Conservation (phyloP, 164 flowering plant species). For the Euptelea pleiosperma region DNA sequence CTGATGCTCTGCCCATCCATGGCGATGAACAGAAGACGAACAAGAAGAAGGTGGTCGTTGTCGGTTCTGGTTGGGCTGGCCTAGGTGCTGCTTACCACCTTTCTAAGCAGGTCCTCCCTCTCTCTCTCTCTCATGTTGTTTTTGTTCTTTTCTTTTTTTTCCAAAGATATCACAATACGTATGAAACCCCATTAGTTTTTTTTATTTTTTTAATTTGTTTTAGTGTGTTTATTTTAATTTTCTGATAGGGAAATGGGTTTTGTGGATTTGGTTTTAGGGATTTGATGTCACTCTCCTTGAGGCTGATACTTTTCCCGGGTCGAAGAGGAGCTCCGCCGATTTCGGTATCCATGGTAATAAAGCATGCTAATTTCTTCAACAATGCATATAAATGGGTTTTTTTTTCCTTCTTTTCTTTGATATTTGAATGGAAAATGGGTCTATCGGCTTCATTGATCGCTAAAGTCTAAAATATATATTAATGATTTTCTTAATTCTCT, state of each 20-base stretch:
- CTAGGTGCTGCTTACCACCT: conserved; percentile 70
- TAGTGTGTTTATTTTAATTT: not conserved
- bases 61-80: conserved; percentile 70
- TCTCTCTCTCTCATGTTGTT: not conserved
- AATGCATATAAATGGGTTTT: too few species aligned
- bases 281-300: conserved; percentile 57
- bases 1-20: conserved; percentile 21
- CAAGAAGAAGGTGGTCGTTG: conserved; percentile 49
- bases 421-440: too few species aligned
- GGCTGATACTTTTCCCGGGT: conserved; percentile 25
- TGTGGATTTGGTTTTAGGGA: conserved; percentile 35
- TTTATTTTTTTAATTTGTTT: not conserved
- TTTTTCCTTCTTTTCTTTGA: too few species aligned
- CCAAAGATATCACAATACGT: not conserved
- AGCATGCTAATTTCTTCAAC: not conserved
- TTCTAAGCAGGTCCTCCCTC: conserved; percentile 46
- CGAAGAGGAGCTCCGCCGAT: conserved; percentile 31
- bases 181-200: not conserved
- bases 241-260: not conserved
- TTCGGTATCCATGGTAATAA: conserved; percentile 42
- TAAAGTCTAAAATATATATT: too few species aligned
- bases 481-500: too few species aligned
- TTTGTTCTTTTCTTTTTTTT: not conserved
- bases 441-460: too few species aligned
- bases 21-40: conserved; percentile 16